These are phyloP conservation scores for Vitrella brassicaformis DNA, from an alignment of 73 alveolate species.

Conservation along the genomic window DNA sequence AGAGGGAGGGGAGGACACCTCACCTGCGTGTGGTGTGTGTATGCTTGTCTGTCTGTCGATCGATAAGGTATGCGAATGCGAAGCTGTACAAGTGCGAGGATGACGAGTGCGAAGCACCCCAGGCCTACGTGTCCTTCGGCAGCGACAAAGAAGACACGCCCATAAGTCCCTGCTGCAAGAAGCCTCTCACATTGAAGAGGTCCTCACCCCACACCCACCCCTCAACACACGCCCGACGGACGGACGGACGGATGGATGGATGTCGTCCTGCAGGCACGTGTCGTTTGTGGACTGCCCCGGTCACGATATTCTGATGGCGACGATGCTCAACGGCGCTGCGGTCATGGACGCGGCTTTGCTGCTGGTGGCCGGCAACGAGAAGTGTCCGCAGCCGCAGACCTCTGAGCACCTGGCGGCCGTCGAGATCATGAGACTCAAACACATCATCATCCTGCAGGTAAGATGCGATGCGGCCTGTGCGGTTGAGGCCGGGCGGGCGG, in stretches of 20 bases:
- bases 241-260: too few species aligned
- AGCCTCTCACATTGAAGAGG: too few species aligned
- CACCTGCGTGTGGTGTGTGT: too few species aligned
- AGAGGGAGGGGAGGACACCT: too few species aligned
- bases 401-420: constrained; percentile 99
- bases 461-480: too few species aligned
- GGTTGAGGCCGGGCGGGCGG: too few species aligned
- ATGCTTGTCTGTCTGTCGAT: too few species aligned
- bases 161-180: too few species aligned
- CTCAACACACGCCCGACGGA: too few species aligned
- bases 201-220: too few species aligned
- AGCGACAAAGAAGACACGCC: too few species aligned
- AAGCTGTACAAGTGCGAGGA: constrained; percentile 90
- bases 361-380: constrained; percentile 76
- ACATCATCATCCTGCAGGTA: constrained; percentile 83
- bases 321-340: constrained; percentile 95
- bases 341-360: constrained; percentile 91
- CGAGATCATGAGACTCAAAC: constrained; percentile 92
- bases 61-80: constrained; percentile 97
- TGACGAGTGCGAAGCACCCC: constrained; percentile 26
- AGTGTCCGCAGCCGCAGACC: constrained; percentile 96
- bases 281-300: constrained; percentile 92
- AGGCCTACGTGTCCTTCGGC: too few species aligned
- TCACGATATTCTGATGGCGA: constrained; percentile 94
- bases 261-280: constrained; percentile 96